A percentile compares a stretch with the other conserved stretches of the same genome.
phyloP scores from a whole-genome alignment of 768 basidiomycete genomes.

The Panellus pusillus region DNA sequence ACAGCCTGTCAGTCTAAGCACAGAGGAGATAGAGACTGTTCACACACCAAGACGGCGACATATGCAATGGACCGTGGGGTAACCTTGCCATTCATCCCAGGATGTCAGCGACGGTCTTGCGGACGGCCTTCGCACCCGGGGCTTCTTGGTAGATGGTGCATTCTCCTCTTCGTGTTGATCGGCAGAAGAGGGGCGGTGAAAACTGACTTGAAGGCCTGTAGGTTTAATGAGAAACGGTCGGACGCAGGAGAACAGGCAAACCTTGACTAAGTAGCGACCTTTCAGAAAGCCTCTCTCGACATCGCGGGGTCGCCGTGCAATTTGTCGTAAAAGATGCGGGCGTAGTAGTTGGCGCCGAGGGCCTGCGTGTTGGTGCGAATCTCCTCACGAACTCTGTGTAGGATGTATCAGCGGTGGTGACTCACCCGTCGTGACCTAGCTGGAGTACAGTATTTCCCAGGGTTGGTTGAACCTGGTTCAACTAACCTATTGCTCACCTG shows the following conservation, averaged over 20 bases:
- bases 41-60: background rate
- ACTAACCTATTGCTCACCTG: too few relatives aligned
- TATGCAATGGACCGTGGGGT: conserved; percentile 12
- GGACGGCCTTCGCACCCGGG: background rate
- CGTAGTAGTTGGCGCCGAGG: background rate
- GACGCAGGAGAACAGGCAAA: too few relatives aligned
- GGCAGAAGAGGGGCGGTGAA: conserved; percentile 6
- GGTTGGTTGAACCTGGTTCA: too few relatives aligned
- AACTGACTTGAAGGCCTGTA: background rate
- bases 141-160: conserved; percentile 1
- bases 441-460: too few relatives aligned
- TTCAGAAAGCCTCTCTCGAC: background rate
- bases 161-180: conserved; percentile 7
- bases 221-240: too few relatives aligned
- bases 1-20: background rate
- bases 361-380: too few relatives aligned
- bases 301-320: background rate
- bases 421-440: too few relatives aligned
- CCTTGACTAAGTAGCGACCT: conserved; percentile 3
- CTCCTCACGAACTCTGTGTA: too few relatives aligned
- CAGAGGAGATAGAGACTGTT: background rate
- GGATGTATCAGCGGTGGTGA: too few relatives aligned
- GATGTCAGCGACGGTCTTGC: too few relatives aligned
- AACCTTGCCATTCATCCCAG: conserved; percentile 13
- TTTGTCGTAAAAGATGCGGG: conserved; percentile 1